Evolutionary conservation across 805 yeast genomes (phyloP), one percentile per base, ranked within the genome.

Genomic region (Yarrowia sp.): DNA sequence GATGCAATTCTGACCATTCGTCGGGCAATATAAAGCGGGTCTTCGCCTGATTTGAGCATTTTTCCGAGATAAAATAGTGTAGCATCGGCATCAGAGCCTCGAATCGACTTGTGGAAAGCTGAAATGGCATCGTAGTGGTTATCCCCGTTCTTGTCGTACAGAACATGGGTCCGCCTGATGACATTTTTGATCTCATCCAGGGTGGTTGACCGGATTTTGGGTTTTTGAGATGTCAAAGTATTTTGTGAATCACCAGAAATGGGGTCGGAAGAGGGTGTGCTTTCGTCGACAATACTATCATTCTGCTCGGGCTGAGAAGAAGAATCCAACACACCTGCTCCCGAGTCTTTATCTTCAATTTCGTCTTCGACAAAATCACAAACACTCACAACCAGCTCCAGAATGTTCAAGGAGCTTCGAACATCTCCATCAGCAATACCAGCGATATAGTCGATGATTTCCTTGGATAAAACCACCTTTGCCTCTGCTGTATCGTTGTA

Each of bases 41-140:
- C 96, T 73, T 96, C 99, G 0, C 99, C 99, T 2, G 96, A 96
- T 68, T 84, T 82, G 1, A 95, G 79, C 99, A 95, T 95, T 55
- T 92, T 81, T 0, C 87, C 93, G 18, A 95, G 76, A 72, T 95
- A 95, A 74, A 86, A 92, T 67, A 95, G 76, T 0, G 98, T 87
- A 0, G 98, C 98, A 77, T 95, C 90, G 0, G 92, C 87, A 71
- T 93, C 87, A 0, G 90, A 83, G 0, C 99, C 99, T 65, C 99
- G 80, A 0, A 95, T 84, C 0, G 96, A 84, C 72, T 95, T 95
- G 77, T 95, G 99, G 69, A 95, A 89, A 0, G 99, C 99, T 13
- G 96, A 89, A 7, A 95, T 95, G 0, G 96, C 85, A 74, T 95
- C 99, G 74, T 95, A 95, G 74, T 95, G 99, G 4, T 86, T 84